These are phyloP conservation scores for Lyophyllum atratum DNA, from an alignment of 768 basidiomycete species.

Conservation along the genomic window DNA sequence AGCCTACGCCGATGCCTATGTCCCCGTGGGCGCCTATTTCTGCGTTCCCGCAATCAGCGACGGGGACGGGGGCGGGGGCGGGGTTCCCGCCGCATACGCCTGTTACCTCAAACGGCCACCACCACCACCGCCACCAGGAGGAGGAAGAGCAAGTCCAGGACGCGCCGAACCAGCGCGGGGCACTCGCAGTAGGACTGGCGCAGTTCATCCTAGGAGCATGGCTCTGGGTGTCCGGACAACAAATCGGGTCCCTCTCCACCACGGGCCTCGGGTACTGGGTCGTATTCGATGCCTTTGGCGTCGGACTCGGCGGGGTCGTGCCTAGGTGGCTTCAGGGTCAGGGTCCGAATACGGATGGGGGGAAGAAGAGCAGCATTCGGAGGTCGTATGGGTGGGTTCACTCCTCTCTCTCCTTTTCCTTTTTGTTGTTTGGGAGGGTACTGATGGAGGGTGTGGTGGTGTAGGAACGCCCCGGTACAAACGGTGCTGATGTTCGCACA, in stretches of 20 bases:
- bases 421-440: background rate
- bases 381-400: constrained; percentile 49
- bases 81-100: constrained; percentile 16
- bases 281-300: constrained; percentile 90
- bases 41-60: constrained; percentile 34
- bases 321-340: constrained; percentile 41
- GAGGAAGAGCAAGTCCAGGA: background rate
- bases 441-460: constrained; percentile 10
- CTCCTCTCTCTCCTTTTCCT: constrained; percentile 12
- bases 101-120: background rate
- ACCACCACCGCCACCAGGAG: background rate
- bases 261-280: constrained; percentile 97
- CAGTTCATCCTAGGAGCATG: constrained; percentile 71
- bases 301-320: constrained; percentile 52
- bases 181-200: constrained; percentile 24
- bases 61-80: constrained; percentile 19
- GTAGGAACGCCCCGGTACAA: constrained; percentile 65
- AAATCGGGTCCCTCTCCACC: constrained; percentile 79
- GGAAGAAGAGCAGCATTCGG: constrained; percentile 51
- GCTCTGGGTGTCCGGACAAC: constrained; percentile 90
- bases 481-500: constrained; percentile 85
- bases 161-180: constrained; percentile 11
- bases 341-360: constrained; percentile 14
- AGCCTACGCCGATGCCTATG: constrained; percentile 59
- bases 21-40: constrained; percentile 73